Evolutionary conservation across 805 yeast genomes (phyloP).

Genomic region (Sugiyamaella lignohabitans): DNA sequence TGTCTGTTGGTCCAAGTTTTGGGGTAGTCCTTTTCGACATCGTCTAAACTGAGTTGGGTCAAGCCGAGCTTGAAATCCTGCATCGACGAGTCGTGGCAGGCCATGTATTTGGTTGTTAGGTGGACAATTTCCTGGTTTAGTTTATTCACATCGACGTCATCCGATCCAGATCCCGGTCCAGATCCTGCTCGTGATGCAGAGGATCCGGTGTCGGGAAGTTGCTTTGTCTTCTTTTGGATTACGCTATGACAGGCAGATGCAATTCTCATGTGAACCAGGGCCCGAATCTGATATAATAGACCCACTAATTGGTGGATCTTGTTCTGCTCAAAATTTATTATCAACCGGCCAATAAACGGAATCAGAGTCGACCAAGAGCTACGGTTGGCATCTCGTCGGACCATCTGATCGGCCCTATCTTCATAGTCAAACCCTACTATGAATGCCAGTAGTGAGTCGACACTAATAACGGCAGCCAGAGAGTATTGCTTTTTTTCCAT

Average conservation of each 20-base stretch:
- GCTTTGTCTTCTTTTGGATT: conserved; percentile 8
- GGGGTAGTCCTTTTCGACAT: conserved; percentile 20
- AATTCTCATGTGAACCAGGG: conserved; percentile 26
- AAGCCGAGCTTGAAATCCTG: conserved; percentile 29
- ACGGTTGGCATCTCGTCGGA: conserved; percentile 24
- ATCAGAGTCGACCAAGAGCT: conserved; percentile 35
- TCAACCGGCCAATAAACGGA: conserved; percentile 30
- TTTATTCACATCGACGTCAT: not conserved
- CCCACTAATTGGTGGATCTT: conserved; percentile 26
- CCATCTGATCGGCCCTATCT: conserved; percentile 30
- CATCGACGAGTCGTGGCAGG: conserved; percentile 18
- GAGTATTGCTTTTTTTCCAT: conserved; percentile 23
- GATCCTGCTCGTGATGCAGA: not conserved
- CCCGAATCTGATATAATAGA: conserved; percentile 28
- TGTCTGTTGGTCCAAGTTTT: conserved; percentile 16
- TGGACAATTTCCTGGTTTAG: conserved; percentile 4
- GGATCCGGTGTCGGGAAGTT: not conserved
- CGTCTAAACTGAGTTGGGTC: conserved; percentile 20
- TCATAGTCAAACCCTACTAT: conserved; percentile 36
- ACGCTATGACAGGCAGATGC: conserved; percentile 12
- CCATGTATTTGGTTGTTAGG: conserved; percentile 8
- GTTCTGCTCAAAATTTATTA: conserved; percentile 21
- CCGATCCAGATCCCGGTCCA: not conserved
- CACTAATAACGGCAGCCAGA: conserved; percentile 31
- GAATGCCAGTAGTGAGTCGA: conserved; percentile 37